phyloP scores from a whole-genome alignment of 192 early-diverging fungal species.

The Linnemannia exigua region DNA sequence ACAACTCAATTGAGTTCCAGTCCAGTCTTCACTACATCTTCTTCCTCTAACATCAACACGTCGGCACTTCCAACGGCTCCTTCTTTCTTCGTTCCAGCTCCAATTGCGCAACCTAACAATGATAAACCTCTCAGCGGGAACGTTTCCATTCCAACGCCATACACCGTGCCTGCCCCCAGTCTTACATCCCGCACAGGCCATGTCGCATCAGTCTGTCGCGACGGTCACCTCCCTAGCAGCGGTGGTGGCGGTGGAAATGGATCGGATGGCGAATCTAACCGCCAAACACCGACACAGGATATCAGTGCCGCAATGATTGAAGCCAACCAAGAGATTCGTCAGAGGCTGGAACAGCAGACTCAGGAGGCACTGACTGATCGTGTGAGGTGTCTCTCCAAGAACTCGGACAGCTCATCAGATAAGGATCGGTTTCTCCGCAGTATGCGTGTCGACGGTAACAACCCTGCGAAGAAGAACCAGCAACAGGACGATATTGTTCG shows the following conservation, averaged over 20 bases:
- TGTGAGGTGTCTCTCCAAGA: conserved; percentile 46
- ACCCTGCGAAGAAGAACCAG: neutral
- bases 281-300: conserved; percentile 40
- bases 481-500: conserved; percentile 27
- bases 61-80: neutral
- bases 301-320: conserved; percentile 49
- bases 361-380: conserved; percentile 51
- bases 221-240: conserved; percentile 19
- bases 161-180: neutral
- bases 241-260: neutral
- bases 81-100: neutral
- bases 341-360: conserved; percentile 42
- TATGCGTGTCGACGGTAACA: neutral
- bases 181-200: conserved; percentile 11
- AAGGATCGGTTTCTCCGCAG: conserved; percentile 48
- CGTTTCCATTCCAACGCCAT: neutral
- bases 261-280: neutral
- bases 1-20: neutral
- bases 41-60: neutral
- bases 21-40: neutral
- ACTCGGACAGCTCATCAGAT: conserved; percentile 24
- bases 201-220: conserved; percentile 7
- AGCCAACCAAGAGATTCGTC: conserved; percentile 50
- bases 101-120: neutral
- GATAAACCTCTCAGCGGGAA: neutral